Evolutionary conservation across 495 filamentous ascomycete genomes (phyloP), one percentile per base, ranked within the genome.

Genomic region (Penicillium maclennaniae): DNA sequence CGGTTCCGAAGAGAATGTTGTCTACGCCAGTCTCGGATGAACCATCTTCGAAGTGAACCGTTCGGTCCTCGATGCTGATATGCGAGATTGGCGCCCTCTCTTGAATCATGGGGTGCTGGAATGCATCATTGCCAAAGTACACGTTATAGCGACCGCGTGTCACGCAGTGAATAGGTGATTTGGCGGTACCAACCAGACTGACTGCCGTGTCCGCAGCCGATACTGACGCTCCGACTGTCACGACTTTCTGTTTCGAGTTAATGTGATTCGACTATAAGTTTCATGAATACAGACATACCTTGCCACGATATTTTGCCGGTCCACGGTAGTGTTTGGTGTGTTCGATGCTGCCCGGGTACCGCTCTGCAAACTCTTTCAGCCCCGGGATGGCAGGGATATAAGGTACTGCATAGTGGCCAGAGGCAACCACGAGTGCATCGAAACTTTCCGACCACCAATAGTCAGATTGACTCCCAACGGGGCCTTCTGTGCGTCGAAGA

Each of bases 391-490:
- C 64, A 0, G 91, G 91, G 10, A 95, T 77, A 63, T 78, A 86
- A 0, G 87, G 86, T 9, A 87, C 81, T 1, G 79, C 75, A 64
- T 90, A 93, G 62, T 96, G 90, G 0, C 91, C 91, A 31, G 80
- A 87, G 1, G 88, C 89, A 7, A 95, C 82, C 0, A 92, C 80
- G 1, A 95, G 78, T 0, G 87, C 91, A 69, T 96, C 90, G 63
- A 75, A 76, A 5, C 40, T 45, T 45, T 76, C 73, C 14, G 54
- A 57, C 73, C 73, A 76, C 73, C 73, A 76, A 41, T 72, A 69
- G 55, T 76, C 72, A 7, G 55, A 59, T 10, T n/a, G 37, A 4
- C 9, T 56, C 0, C 56, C 55, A 17, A 62, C 17, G 1, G 51
- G 14, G 7, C 39, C 4, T 36, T 63, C 63, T 7, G 65, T 59